A percentile compares a stretch with the other conserved stretches of the same genome.
phyloP scores from a whole-genome alignment of 108 stramenopile genomes.

The Cyclotella atomus region DNA sequence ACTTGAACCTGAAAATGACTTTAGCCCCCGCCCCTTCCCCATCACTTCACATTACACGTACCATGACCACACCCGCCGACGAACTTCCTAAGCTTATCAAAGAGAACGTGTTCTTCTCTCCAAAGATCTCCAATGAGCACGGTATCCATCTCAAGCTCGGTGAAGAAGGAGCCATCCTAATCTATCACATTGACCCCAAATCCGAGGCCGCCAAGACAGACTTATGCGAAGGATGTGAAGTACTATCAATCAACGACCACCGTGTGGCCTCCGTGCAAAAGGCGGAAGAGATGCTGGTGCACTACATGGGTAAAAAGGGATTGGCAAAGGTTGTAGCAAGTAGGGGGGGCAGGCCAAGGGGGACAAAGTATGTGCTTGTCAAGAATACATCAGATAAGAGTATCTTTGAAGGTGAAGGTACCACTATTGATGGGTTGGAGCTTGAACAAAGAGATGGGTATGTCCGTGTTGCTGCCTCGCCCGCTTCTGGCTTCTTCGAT shows the following conservation, averaged over 20 bases:
- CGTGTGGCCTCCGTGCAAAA: neutral
- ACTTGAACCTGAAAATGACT: too few species aligned
- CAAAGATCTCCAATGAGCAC: neutral
- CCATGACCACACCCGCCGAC: conserved; percentile 3
- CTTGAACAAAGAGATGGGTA: conserved; percentile 16
- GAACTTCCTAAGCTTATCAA: conserved; percentile 14
- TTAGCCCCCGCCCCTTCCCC: too few species aligned
- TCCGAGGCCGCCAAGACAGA: conserved; percentile 2
- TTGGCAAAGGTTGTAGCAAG: neutral
- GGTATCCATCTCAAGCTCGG: conserved; percentile 21
- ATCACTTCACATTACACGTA: too few species aligned
- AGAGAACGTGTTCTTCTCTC: neutral
- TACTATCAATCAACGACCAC: conserved; percentile 30
- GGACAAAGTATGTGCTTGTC: conserved; percentile 23
- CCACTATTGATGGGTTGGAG: conserved; percentile 23
- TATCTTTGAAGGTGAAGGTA: neutral
- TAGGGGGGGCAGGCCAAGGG: conserved; percentile 9
- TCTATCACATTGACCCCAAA: conserved; percentile 30
- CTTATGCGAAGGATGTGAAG: conserved; percentile 20
- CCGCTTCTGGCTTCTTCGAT: conserved; percentile 20
- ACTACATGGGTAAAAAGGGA: conserved; percentile 23
- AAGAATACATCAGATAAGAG: conserved; percentile 7
- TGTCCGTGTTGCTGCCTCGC: neutral
- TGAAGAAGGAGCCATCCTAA: conserved; percentile 25
- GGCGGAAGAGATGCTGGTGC: conserved; percentile 18